phyloP scores from a whole-genome alignment of 2,329 filamentous ascomycete species.

The Fusarium vanettenii region DNA sequence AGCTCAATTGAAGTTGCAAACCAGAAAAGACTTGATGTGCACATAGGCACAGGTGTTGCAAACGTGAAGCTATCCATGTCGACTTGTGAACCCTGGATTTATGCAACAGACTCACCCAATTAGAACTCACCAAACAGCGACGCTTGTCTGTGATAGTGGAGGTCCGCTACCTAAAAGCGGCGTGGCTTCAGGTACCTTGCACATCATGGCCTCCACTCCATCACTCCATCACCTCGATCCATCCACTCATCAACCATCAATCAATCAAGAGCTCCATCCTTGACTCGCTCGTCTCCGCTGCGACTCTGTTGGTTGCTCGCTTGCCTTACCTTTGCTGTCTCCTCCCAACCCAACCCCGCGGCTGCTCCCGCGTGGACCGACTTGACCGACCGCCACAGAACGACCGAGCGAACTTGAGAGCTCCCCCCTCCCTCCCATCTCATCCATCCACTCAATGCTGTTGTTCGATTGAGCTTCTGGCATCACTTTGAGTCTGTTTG shows the following conservation, averaged over 20 bases:
- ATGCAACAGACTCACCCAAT: background rate
- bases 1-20: background rate
- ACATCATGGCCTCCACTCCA: background rate
- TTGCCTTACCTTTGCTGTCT: background rate
- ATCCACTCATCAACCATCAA: conserved; percentile 1
- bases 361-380: conserved; percentile 38
- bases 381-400: conserved; percentile 32
- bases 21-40: background rate
- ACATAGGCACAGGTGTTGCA: background rate
- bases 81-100: background rate
- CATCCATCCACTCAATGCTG: background rate
- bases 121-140: background rate
- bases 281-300: background rate
- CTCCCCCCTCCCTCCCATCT: background rate
- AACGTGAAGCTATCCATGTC: background rate
- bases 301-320: background rate
- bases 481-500: background rate
- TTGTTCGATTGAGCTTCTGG: conserved; percentile 3
- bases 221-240: conserved; percentile 10
- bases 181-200: conserved; percentile 14
- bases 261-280: conserved; percentile 2
- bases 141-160: background rate
- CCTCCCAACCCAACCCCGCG: conserved; percentile 18
- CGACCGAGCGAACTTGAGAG: conserved; percentile 23
- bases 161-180: conserved; percentile 7